Conservation (phyloP, 1,139 yeast species). For the Yamadazyma triangularis region DNA sequence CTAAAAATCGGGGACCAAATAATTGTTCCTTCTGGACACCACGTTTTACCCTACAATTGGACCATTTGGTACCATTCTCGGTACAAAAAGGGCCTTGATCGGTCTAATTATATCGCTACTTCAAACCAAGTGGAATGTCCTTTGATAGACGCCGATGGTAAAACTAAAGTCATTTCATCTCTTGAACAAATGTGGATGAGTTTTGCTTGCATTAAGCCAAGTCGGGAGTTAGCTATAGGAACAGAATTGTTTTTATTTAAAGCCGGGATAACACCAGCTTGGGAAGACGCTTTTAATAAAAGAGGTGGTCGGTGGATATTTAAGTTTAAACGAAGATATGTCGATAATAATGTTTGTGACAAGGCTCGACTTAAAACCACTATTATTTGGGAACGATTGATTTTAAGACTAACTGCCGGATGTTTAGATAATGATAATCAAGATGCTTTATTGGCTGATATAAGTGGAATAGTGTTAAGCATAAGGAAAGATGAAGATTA, state of each 20-base stretch:
- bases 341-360: conserved; percentile 12
- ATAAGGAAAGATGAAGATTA: conserved; percentile 49
- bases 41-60: conserved; percentile 46
- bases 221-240: conserved; percentile 47
- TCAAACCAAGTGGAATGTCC: conserved; percentile 37
- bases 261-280: conserved; percentile 61
- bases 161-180: conserved; percentile 39
- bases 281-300: conserved; percentile 66
- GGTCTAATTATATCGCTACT: conserved; percentile 31
- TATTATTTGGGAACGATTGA: conserved; percentile 51
- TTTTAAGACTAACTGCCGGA: conserved; percentile 43
- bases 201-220: conserved; percentile 42
- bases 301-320: conserved; percentile 68
- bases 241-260: conserved; percentile 60
- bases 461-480: conserved; percentile 50
- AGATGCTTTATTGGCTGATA: conserved; percentile 39
- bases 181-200: conserved; percentile 63
- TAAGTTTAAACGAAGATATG: conserved; percentile 36
- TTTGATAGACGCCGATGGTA: conserved; percentile 8
- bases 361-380: conserved; percentile 34
- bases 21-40: conserved; percentile 10
- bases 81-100: conserved; percentile 18
- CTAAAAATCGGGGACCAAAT: conserved; percentile 32
- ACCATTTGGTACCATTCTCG: conserved; percentile 46
- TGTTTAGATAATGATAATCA: conserved; percentile 28